A percentile compares a stretch with the other conserved stretches of the same genome.
Evolutionary conservation across 1,284 basidiomycete genomes (phyloP).

Genomic region (Cutaneotrichosporon spelunceum): DNA sequence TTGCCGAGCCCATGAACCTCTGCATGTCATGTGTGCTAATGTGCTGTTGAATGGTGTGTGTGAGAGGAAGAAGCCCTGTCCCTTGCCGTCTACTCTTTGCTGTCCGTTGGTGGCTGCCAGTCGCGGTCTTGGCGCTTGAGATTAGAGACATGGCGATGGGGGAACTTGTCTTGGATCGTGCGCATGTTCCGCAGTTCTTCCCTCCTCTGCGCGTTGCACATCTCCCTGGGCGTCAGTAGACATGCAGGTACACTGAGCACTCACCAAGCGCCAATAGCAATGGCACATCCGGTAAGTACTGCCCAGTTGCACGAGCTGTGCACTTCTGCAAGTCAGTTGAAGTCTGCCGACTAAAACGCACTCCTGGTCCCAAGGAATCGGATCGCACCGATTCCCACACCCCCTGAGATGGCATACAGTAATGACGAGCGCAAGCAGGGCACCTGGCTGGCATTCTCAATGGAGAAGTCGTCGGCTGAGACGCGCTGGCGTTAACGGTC

Average conservation of each 20-base stretch:
- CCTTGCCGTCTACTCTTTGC: neutral
- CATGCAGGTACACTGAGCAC: conserved; percentile 13
- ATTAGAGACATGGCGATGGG: conserved; percentile 49
- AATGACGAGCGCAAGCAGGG: conserved; percentile 48
- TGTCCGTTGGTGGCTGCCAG: conserved; percentile 11
- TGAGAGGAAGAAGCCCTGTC: too few species aligned
- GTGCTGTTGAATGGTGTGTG: conserved; percentile 6
- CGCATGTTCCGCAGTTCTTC: conserved; percentile 47
- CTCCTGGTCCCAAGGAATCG: conserved; percentile 42
- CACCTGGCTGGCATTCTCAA: conserved; percentile 38
- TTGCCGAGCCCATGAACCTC: conserved; percentile 29
- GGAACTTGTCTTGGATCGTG: conserved; percentile 46
- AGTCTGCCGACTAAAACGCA: conserved; percentile 24
- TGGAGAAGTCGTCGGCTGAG: conserved; percentile 18
- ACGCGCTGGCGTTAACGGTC: conserved; percentile 15
- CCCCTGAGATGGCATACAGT: conserved; percentile 49
- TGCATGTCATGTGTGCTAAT: conserved; percentile 23
- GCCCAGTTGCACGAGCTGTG: conserved; percentile 42
- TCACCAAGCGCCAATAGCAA: conserved; percentile 41
- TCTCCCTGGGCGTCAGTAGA: conserved; percentile 33
- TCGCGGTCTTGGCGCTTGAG: conserved; percentile 29
- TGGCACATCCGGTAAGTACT: conserved; percentile 23
- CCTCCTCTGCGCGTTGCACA: conserved; percentile 41
- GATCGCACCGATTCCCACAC: conserved; percentile 42
- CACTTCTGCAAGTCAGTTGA: conserved; percentile 10